A percentile compares a stretch with the other conserved stretches of the same genome.
phyloP scores from a whole-genome alignment of 139 green algal species.

The Chlamydomonas eustigma region DNA sequence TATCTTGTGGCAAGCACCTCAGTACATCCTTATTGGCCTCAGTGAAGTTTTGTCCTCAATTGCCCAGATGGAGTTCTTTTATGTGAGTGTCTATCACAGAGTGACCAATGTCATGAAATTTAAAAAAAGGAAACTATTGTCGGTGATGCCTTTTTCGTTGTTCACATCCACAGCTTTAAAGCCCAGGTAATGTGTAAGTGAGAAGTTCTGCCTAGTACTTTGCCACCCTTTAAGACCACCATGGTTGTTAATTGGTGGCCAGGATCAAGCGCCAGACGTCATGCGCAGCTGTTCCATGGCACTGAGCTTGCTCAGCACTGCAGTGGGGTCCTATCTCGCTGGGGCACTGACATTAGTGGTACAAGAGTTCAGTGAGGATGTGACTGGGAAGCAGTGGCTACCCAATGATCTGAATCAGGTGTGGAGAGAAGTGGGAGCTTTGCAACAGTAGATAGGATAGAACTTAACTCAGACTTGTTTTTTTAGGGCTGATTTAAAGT shows the following conservation, averaged over 20 bases:
- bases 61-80: slow-evolving; percentile 95
- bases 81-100: too few relatives aligned
- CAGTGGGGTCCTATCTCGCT: slow-evolving; percentile 78
- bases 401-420: slow-evolving; percentile 48
- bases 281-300: slow-evolving; percentile 91
- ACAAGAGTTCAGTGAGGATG: slow-evolving; percentile 18
- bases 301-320: slow-evolving; percentile 71
- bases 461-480: too few relatives aligned
- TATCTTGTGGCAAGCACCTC: slow-evolving; percentile 69
- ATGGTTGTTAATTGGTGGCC: too few relatives aligned
- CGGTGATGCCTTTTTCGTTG: too few relatives aligned
- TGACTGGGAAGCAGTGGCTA: slow-evolving; percentile 49
- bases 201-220: too few relatives aligned
- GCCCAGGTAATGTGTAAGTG: too few relatives aligned
- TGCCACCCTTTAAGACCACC: too few relatives aligned
- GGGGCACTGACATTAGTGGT: slow-evolving; percentile 59
- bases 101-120: too few relatives aligned
- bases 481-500: too few relatives aligned
- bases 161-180: too few relatives aligned
- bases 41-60: slow-evolving; percentile 86
- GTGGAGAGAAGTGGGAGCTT: background rate
- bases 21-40: slow-evolving; percentile 81
- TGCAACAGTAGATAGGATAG: too few relatives aligned
- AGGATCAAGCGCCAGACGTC: slow-evolving; percentile 67
- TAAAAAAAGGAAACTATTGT: too few relatives aligned